Base-by-base conservation (phyloP, 495 filamentous ascomycete species). In the Articulospora tetracladia region DNA sequence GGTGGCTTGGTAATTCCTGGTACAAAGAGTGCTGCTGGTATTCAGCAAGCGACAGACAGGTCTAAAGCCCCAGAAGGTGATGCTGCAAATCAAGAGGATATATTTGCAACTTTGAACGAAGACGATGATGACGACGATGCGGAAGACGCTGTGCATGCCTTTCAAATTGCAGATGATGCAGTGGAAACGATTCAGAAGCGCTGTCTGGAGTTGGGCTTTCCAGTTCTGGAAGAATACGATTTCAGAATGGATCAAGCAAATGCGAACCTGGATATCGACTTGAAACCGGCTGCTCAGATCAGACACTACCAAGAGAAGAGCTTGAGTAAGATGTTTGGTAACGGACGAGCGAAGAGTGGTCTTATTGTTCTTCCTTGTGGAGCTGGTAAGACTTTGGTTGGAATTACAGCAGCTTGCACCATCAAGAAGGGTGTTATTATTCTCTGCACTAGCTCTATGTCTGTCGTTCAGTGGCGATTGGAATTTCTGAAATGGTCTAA, bases 401-500 rank as follows among this genome's bases (percentile, higher is more conserved):
- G 94, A 28, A 97, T 98, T 61, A 97, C 94, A 2, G 94, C 94
- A 19, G 94, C 91, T 22, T 98, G 93, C 71, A 98, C 95, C 0
- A 93, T 98, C 73, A 96, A 93, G 72, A 99, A 99, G 73, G 90
- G 91, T 34, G 87, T 91, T 32, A 92, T 99, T 57, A 89, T 98
- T 17, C 86, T 99, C 26, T 97, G 93, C 71, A 98, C 95, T 10
- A 94, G 90, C 68, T 93, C 91, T 52, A 99, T 98, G 92, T 97
- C 92, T 3, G 94, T 96, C 10, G 89, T 96, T 2, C 95, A 99
- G 70, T 99, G 95, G 94, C 82, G 91, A 44, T 88, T 92, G 39
- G 93, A 98, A 66, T 98, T 97, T 71, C 75, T 97, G 62, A 94
- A 96, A 68, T 98, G 94, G 94, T 96, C 93, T 51, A 98, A 97